A percentile compares a stretch with the other conserved stretches of the same genome.
These are phyloP conservation scores for Dinochytrium kinnereticum DNA, from an alignment of 371 early-diverging fungal species.

Conservation along the genomic window DNA sequence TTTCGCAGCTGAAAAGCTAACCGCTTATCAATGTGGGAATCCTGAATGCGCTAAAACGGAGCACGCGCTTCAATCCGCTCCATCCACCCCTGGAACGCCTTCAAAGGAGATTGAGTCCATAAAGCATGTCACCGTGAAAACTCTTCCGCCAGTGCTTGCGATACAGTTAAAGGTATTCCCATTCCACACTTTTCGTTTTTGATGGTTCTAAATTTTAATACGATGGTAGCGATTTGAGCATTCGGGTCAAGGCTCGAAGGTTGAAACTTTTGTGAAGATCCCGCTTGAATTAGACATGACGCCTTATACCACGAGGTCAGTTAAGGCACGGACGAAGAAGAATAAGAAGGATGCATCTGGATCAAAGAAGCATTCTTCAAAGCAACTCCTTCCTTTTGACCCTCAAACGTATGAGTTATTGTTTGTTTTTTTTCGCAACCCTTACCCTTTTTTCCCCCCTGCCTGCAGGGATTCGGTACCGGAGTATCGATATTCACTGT, in stretches of 20 bases:
- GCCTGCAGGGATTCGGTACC: conserved; percentile 59
- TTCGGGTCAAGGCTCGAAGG: conserved; percentile 69
- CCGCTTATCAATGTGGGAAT: conserved; percentile 37
- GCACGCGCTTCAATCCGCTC: neutral
- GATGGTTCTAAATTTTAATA: conserved; percentile 2
- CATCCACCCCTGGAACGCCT: conserved; percentile 26
- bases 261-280: conserved; percentile 84
- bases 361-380: neutral
- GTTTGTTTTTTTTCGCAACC: neutral
- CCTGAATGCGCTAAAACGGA: conserved; percentile 30
- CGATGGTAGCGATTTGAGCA: conserved; percentile 81
- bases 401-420: conserved; percentile 22
- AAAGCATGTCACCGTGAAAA: conserved; percentile 85
- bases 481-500: conserved; percentile 79
- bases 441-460: neutral
- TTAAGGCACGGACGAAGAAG: conserved; percentile 39
- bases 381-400: conserved; percentile 32
- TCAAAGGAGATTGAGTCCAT: conserved; percentile 60
- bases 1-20: conserved; percentile 36
- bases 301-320: conserved; percentile 74
- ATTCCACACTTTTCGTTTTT: neutral
- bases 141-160: conserved; percentile 84
- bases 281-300: conserved; percentile 93
- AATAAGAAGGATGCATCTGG: conserved; percentile 5
- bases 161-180: conserved; percentile 83